Conservation (phyloP, 352 stramenopile species). For the Blastocystis sp. region DNA sequence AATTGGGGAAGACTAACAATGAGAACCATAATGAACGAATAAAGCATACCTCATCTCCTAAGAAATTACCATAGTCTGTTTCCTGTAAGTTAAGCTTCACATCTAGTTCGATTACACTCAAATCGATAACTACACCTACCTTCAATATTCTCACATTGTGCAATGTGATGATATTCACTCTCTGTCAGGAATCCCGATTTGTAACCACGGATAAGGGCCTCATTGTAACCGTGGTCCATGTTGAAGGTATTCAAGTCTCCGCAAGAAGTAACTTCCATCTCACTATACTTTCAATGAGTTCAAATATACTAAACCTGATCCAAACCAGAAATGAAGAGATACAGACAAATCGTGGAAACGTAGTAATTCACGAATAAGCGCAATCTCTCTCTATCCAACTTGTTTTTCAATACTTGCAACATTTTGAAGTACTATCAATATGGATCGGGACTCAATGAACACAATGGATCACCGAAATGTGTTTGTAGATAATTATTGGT, state of each 20-base stretch:
- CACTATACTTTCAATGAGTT: not conserved
- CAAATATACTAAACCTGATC: not conserved
- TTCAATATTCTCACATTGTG: conserved; percentile 81
- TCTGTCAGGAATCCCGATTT: conserved; percentile 76
- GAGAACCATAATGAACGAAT: conserved; percentile 66
- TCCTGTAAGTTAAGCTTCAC: conserved; percentile 83
- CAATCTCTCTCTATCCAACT: no score
- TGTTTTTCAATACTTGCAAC: no score
- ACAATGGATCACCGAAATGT: no score
- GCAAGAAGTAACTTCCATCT: conserved; percentile 16
- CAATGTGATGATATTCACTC: conserved; percentile 80
- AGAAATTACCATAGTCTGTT: conserved; percentile 91
- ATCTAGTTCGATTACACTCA: conserved; percentile 74
- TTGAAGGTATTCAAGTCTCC: conserved; percentile 79
- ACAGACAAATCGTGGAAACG: conserved; percentile 13
- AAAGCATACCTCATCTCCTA: conserved; percentile 79
- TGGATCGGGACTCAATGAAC: no score
- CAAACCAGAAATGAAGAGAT: not conserved
- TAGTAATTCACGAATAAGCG: no score
- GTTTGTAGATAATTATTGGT: no score
- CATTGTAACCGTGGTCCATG: conserved; percentile 73
- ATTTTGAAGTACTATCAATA: not conserved
- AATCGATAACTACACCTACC: conserved; percentile 65
- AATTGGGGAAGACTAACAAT: conserved; percentile 72
- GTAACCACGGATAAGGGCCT: conserved; percentile 53